Conservation (phyloP, 1,284 basidiomycete genomes). For the Phylloboletellus chloephorus region DNA sequence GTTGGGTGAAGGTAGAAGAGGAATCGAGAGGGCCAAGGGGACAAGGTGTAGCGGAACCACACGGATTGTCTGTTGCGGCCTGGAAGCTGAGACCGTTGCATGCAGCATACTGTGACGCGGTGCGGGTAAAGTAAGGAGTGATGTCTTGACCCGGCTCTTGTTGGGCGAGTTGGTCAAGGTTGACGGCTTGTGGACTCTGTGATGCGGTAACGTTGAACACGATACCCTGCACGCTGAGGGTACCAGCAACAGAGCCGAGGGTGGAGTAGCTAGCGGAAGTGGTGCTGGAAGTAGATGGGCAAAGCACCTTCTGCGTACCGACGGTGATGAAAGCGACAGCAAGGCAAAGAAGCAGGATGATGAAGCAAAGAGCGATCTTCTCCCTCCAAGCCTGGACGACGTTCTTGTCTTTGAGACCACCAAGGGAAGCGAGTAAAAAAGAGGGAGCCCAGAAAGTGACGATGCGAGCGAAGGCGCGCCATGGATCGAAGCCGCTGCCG, state of each 20-base stretch:
- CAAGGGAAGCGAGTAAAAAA: slow-evolving; percentile 65
- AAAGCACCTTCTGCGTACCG: slow-evolving; percentile 89
- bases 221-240: slow-evolving; percentile 75
- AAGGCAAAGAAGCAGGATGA: slow-evolving; percentile 76
- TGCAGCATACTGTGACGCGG: slow-evolving; percentile 53
- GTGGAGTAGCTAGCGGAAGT: slow-evolving; percentile 66
- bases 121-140: slow-evolving; percentile 76
- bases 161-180: slow-evolving; percentile 56
- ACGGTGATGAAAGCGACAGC: slow-evolving; percentile 91
- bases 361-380: slow-evolving; percentile 90
- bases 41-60: slow-evolving; percentile 54
- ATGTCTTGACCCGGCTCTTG: slow-evolving; percentile 80
- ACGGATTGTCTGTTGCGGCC: slow-evolving; percentile 74
- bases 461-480: slow-evolving; percentile 76
- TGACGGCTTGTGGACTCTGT: slow-evolving; percentile 45
- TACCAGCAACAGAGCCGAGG: slow-evolving; percentile 52
- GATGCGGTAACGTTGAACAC: slow-evolving; percentile 71
- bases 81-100: slow-evolving; percentile 60
- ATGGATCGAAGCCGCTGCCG: slow-evolving; percentile 59
- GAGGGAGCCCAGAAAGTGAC: slow-evolving; percentile 92
- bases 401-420: slow-evolving; percentile 76
- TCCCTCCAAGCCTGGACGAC: slow-evolving; percentile 95
- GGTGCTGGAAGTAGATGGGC: slow-evolving; percentile 60
- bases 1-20: slow-evolving; percentile 51
- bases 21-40: slow-evolving; percentile 54